These are phyloP conservation scores for Salvia splendens DNA, from an alignment of 257 asterid genomes.

Conservation along the genomic window DNA sequence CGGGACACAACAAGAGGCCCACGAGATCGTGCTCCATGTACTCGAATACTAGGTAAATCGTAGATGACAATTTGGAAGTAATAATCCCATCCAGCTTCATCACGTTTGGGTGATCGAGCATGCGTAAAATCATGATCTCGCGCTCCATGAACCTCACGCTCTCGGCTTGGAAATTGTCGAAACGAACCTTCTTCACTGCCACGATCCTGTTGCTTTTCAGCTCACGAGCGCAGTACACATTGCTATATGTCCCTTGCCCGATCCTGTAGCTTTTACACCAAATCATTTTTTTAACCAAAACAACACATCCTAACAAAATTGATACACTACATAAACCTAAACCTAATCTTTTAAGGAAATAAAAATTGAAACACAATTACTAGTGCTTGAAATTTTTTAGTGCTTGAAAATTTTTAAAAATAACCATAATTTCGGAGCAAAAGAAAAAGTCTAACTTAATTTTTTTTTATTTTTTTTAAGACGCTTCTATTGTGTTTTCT, in stretches of 20 bases:
- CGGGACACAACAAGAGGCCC: conserved; percentile 78
- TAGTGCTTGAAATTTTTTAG: too few species aligned
- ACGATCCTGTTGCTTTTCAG: conserved; percentile 70
- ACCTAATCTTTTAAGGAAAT: too few species aligned
- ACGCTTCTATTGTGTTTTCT: too few species aligned
- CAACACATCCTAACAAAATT: too few species aligned
- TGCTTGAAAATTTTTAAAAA: too few species aligned
- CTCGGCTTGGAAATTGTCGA: conserved; percentile 89
- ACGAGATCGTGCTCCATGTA: conserved; percentile 98
- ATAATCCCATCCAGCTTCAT: conserved; percentile 95
- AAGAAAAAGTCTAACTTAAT: too few species aligned
- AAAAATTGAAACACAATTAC: too few species aligned
- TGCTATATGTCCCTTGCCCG: conserved; percentile 97
- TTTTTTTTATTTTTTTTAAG: too few species aligned
- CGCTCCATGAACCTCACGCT: conserved; percentile 95
- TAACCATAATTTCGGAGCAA: too few species aligned
- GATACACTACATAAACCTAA: too few species aligned
- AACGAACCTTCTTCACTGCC: conserved; percentile 90
- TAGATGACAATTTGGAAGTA: conserved; percentile 76
- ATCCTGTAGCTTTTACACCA: conserved; percentile 47
- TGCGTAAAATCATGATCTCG: conserved; percentile 75
- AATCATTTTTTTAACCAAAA: too few species aligned
- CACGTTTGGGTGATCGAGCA: conserved; percentile 85
- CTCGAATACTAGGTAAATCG: conserved; percentile 86
- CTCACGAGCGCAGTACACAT: conserved; percentile 85